Evolutionary conservation across 345 rosid species (phyloP), one percentile per base, ranked within the genome.

Genomic region (Rhodomyrtus tomentosa): DNA sequence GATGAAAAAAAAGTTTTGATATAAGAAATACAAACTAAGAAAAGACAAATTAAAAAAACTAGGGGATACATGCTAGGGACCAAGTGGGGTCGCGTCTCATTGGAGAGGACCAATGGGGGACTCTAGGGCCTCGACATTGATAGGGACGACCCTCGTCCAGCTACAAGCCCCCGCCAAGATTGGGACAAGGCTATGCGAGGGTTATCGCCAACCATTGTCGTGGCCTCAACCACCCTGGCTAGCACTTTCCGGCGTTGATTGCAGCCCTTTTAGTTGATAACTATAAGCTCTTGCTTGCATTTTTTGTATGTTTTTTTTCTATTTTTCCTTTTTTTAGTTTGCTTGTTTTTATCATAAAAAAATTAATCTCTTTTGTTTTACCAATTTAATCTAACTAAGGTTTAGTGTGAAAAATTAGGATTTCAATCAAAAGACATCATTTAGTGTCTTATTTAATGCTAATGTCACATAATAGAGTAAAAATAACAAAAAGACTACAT

Each of bases 121-220:
- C 1, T 11, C 36, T 2, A 5, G 13, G 18, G 36, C 36, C 18
- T n/a, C 27, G 16, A 4, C 36, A n/a, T 27, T 38, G 21, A 59
- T 0, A 2, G 32, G 1, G 2, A 59, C 38, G 0, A 21, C 14
- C 27, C 20, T 29, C 6, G 15, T 10, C 25, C 45, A 16, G 6
- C 1, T 8, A 1, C 0, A 18, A 1, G 45, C 1, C 45, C 21
- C 8, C 74, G 16, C 38, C 3, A 2, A 18, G 2, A 32, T 7
- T 32, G 40, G 42, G 6, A 3, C 42, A 62, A 1, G 42, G 40
- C 20, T 16, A 10, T 62, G 4, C 5, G 0, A 8, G 13, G 40
- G 10, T 59, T 38, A 62, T 0, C 5, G 12, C 6, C 6, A 18
- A 1, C 6, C 24, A 18, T 36, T 0, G 1, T 1, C 6, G 13